Evolutionary conservation across 441 rosid species (phyloP).

Genomic region (Erysimum cheiri): DNA sequence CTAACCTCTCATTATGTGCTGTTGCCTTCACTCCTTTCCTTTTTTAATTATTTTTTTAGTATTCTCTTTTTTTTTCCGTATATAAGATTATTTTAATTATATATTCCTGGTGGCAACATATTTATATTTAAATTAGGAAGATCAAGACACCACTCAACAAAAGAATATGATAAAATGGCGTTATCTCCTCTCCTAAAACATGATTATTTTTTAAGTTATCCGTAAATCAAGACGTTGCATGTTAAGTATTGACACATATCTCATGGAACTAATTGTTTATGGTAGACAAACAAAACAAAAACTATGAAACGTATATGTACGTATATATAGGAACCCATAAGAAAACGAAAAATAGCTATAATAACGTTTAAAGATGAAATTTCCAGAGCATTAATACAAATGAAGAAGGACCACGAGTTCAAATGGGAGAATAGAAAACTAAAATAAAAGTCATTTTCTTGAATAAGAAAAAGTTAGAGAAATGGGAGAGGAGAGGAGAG

Average conservation of each 20-base stretch:
- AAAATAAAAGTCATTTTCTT: constrained; percentile 19
- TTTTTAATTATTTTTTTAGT: neutral
- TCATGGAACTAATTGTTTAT: constrained; percentile 8
- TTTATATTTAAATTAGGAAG: constrained; percentile 25
- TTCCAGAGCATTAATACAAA: constrained; percentile 20
- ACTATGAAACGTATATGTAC: constrained; percentile 13
- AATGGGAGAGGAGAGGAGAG: constrained; percentile 37
- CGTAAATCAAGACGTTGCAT: constrained; percentile 11
- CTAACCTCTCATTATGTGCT: constrained; percentile 59
- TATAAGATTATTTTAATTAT: neutral
- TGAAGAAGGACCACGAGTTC: constrained; percentile 45
- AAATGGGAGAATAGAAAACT: constrained; percentile 18
- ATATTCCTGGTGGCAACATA: constrained; percentile 25
- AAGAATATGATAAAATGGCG: neutral
- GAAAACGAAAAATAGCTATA: constrained; percentile 17
- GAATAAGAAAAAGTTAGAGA: constrained; percentile 30
- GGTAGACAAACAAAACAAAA: neutral
- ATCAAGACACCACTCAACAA: constrained; percentile 17
- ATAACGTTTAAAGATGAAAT: constrained; percentile 28
- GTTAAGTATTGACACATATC: constrained; percentile 27
- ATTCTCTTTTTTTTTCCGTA: neutral
- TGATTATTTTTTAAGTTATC: constrained; percentile 18
- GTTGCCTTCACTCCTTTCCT: constrained; percentile 54
- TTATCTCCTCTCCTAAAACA: neutral
- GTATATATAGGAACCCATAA: neutral